A percentile compares a stretch with the other conserved stretches of the same genome.
These are phyloP conservation scores for Verticillium longisporum DNA, from an alignment of 2,329 filamentous ascomycete genomes.

Conservation along the genomic window DNA sequence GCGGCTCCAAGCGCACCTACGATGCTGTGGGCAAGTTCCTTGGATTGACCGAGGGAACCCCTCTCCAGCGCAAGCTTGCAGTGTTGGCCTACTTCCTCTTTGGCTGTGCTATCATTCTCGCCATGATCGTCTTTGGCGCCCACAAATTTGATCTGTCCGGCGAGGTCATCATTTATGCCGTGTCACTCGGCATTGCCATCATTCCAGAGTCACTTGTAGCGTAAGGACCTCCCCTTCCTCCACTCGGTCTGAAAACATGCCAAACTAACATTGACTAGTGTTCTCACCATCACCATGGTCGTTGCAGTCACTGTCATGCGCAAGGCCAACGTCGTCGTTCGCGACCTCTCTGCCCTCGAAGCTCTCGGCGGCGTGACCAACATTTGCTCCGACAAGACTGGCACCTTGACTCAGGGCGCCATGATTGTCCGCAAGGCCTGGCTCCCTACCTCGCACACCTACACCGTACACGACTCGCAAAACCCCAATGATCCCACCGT, in stretches of 20 bases:
- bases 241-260: neutral
- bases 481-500: constrained; percentile 55
- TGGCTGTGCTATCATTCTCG: constrained; percentile 55
- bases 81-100: constrained; percentile 74
- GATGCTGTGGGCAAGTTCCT: constrained; percentile 51
- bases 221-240: constrained; percentile 23
- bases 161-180: constrained; percentile 52
- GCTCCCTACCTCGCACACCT: constrained; percentile 50
- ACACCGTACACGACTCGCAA: constrained; percentile 55
- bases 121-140: constrained; percentile 51
- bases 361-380: constrained; percentile 65
- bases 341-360: constrained; percentile 61
- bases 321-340: constrained; percentile 57
- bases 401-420: constrained; percentile 60
- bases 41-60: constrained; percentile 61
- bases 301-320: constrained; percentile 59
- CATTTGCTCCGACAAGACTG: constrained; percentile 69
- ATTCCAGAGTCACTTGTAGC: constrained; percentile 61
- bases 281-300: constrained; percentile 65
- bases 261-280: constrained; percentile 24
- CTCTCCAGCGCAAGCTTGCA: constrained; percentile 70
- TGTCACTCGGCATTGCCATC: constrained; percentile 53
- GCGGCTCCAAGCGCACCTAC: constrained; percentile 37
- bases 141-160: constrained; percentile 44
- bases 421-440: constrained; percentile 65